These are phyloP conservation scores for Herpetospermum pedunculosum DNA, from an alignment of 306 rosid genomes.

Conservation along the genomic window DNA sequence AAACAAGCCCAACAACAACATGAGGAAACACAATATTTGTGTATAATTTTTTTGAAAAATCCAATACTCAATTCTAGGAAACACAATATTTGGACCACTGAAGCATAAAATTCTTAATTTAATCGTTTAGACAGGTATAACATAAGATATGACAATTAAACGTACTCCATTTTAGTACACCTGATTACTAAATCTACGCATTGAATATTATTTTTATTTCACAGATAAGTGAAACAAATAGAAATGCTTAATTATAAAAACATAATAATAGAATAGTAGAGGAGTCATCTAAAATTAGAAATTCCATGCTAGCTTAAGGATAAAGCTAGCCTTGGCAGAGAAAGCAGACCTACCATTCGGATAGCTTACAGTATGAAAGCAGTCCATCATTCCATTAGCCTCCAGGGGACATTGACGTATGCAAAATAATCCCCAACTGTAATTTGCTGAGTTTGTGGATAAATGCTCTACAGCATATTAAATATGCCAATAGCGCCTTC, in stretches of 20 bases:
- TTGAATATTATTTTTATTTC: not conserved
- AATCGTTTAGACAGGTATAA: not conserved
- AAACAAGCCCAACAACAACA: too few species aligned
- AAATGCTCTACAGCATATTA: slow-evolving; percentile 7
- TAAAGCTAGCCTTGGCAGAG: not conserved
- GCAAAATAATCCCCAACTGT: slow-evolving; percentile 17
- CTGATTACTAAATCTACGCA: not conserved
- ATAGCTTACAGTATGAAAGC: slow-evolving; percentile 18
- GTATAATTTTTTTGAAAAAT: not conserved
- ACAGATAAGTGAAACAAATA: not conserved
- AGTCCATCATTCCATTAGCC: slow-evolving; percentile 77
- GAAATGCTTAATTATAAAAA: not conserved
- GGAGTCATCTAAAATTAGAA: not conserved
- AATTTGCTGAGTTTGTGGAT: not conserved
- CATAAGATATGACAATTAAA: not conserved
- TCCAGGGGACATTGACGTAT: slow-evolving; percentile 57
- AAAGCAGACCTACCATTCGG: slow-evolving; percentile 8
- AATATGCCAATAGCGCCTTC: slow-evolving; percentile 1
- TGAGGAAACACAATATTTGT: too few species aligned
- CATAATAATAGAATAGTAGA: not conserved
- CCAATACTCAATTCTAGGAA: not conserved
- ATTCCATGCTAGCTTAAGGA: not conserved
- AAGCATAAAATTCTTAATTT: not conserved
- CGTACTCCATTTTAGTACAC: not conserved
- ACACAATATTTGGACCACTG: not conserved